phyloP scores from a whole-genome alignment of 164 flowering plant genomes.

The grape (Vitis vinifera) region ASM3070453v1 NC_081821.1:3743501-3744000 shows the following conservation, averaged over 20 bases:
- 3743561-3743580: constrained; percentile 98
- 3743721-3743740: constrained; percentile 69
- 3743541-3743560: constrained; percentile 82
- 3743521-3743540: constrained; percentile 73
- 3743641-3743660: constrained; percentile 99
- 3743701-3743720: too few species aligned
- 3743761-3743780: constrained; percentile 78
- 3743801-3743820: constrained; percentile 76
- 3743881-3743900: not conserved
- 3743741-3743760: constrained; percentile 99
- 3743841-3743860: constrained; percentile 97
- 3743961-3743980: too few species aligned
- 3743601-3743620: constrained; percentile 83
- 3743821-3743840: constrained; percentile 89
- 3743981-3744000: too few species aligned
- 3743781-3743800: constrained; percentile 75
- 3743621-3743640: constrained; percentile 97
- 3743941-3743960: too few species aligned
- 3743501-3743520: constrained; percentile 64
- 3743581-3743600: constrained; percentile 91
- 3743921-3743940: not conserved
- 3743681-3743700: too few species aligned
- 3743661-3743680: constrained; percentile 3
- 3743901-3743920: not conserved
- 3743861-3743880: constrained; percentile 56